Percentiles rank a stretch among this genome's conserved stretches.
These are phyloP conservation scores for Xerocomus spinulosus DNA, from an alignment of 768 basidiomycete genomes.

Conservation along the genomic window DNA sequence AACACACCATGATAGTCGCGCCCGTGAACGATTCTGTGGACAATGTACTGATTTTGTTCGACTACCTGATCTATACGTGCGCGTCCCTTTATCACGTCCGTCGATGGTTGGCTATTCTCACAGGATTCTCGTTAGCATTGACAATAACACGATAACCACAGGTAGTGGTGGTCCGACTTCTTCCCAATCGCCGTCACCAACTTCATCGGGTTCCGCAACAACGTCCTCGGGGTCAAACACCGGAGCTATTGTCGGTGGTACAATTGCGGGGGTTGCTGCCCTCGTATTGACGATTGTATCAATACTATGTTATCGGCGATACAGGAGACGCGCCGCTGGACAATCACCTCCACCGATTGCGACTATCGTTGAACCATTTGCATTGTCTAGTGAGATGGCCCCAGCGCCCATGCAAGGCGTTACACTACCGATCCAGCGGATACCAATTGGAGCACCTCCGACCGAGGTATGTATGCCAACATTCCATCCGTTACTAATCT, in stretches of 20 bases:
- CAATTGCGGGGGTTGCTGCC: neutral
- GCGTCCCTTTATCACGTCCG: neutral
- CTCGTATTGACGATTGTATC: neutral
- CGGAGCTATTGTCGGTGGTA: slow-evolving; percentile 3
- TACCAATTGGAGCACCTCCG: neutral
- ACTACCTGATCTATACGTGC: slow-evolving; percentile 18
- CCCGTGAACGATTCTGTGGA: neutral
- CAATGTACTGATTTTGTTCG: slow-evolving; percentile 11
- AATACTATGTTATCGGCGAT: slow-evolving; percentile 3
- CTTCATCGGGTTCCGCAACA: neutral
- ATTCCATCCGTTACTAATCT: neutral
- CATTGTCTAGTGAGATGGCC: neutral
- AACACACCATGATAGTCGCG: slow-evolving; percentile 8
- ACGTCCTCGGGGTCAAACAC: neutral
- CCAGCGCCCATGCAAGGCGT: neutral
- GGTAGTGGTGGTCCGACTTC: neutral
- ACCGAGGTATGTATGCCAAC: neutral
- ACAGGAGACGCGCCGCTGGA: neutral
- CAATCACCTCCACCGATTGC: neutral
- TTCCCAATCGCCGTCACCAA: neutral
- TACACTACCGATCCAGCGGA: neutral
- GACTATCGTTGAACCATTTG: slow-evolving; percentile 4
- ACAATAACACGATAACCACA: too few species aligned
- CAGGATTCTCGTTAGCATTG: neutral
- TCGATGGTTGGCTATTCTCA: slow-evolving; percentile 1